Conservation (phyloP, 208 protist species). For the Crithidia bombi region DNA sequence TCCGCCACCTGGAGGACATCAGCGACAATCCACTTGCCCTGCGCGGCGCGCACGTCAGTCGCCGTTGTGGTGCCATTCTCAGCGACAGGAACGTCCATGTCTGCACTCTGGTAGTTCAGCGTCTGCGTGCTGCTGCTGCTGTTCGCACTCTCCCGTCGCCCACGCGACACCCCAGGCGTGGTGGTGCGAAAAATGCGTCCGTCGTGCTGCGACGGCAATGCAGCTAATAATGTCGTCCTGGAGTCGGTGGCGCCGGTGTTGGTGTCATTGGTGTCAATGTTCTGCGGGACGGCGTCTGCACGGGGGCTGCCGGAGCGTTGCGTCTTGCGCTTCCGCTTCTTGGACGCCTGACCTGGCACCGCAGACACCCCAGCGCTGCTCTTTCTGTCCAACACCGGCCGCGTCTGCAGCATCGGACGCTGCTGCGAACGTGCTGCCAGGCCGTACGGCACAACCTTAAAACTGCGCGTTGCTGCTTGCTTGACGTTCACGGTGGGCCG, state of each 20-base stretch:
- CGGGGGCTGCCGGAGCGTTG: not conserved
- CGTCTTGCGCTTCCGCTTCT: not conserved
- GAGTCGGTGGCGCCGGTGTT: no score
- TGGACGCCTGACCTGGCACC: not conserved
- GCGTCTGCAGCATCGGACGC: not conserved
- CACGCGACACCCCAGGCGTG: no score
- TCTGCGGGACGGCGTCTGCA: not conserved
- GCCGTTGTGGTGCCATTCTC: no score
- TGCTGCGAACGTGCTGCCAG: not conserved
- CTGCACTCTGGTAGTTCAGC: no score
- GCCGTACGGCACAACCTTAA: not conserved
- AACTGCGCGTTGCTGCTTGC: not conserved
- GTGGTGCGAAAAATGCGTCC: no score
- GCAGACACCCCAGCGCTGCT: not conserved
- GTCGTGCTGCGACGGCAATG: no score
- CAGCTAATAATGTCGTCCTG: no score
- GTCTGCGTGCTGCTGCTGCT: not conserved
- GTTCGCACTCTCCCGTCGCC: not conserved
- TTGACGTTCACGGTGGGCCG: conserved; percentile 4
- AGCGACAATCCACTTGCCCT: not conserved
- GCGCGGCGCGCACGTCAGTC: not conserved
- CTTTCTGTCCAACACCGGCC: not conserved
- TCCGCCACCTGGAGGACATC: conserved; percentile 17
- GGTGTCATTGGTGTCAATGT: no score
- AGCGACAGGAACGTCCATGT: no score